Evolutionary conservation across 2,329 filamentous ascomycete species (phyloP).

Genomic region (Apiospora sp.): DNA sequence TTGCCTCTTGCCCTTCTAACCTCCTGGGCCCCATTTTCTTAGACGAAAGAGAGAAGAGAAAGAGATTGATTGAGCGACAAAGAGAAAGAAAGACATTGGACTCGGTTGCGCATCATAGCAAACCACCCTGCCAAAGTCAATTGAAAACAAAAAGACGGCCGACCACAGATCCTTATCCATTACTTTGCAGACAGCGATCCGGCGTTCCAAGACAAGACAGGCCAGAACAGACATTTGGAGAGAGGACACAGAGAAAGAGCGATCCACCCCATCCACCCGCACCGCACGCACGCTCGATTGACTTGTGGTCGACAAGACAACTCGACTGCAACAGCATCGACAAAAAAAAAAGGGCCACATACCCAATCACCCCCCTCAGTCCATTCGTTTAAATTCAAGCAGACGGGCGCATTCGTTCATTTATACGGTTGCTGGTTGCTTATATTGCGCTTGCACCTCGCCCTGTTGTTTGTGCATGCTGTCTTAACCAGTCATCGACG

Average conservation of each 20-base stretch:
- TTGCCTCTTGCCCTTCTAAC: constrained; percentile 14
- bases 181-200: constrained; percentile 11
- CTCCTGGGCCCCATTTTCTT: constrained; percentile 9
- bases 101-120: constrained; percentile 14
- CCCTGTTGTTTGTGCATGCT: constrained; percentile 15
- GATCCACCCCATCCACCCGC: constrained; percentile 19
- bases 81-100: constrained; percentile 19
- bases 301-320: constrained; percentile 16
- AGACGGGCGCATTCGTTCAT: constrained; percentile 23
- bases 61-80: constrained; percentile 18
- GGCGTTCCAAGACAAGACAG: constrained; percentile 4
- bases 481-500: constrained; percentile 25
- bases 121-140: constrained; percentile 2
- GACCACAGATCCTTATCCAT: background rate
- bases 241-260: background rate
- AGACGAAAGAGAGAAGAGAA: background rate
- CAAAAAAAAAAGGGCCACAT: constrained; percentile 15
- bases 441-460: background rate
- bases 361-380: background rate
- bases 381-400: constrained; percentile 14
- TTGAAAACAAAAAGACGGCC: background rate
- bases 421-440: background rate
- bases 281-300: constrained; percentile 3
- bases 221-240: background rate
- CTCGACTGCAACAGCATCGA: constrained; percentile 11